Base-by-base conservation (phyloP, 2,329 filamentous ascomycete genomes). In the Apiospora malaysiana region DNA sequence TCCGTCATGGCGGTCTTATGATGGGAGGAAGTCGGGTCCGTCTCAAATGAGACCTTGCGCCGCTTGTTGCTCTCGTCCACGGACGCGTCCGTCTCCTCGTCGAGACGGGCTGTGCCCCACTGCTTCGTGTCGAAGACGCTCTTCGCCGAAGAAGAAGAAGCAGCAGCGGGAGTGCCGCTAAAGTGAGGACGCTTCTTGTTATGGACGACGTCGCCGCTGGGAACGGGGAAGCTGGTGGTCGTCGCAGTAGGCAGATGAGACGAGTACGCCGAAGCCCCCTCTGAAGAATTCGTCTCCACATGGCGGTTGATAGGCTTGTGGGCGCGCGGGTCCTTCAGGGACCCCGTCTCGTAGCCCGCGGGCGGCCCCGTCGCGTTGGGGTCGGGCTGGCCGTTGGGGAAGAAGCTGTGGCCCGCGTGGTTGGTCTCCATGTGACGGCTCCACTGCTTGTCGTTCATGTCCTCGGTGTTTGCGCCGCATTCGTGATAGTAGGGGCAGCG, bases 391-490 rank as follows among this genome's bases (percentile, higher is more conserved):
- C 65, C 65, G 65, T 46, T 67, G n/a, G 65, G 65, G 21, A 18
- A 67, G 42, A 67, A 67, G 25, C 12, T 8, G n/a, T 46, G 23
- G 40, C 8, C 14, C 10, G n/a, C 10, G 56, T 71, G 70, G 43
- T 10, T 25, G 12, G 46, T 16, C 25, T 56, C 23, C 67, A 71
- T 51, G 40, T 71, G 70, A 14, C 23, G 10, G 37, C 16, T 23
- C 37, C 65, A 71, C 32, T 71, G 70, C 6, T 56, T 32, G 14
- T 21, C 14, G 21, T 12, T 66, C 70, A 71, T 71, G 14, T 67
- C 40, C 10, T 2, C 21, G 3, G 45, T 63, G 32, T 45, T n/a
- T 27, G 47, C 68, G n/a, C 70, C 70, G 32, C 70, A 71, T 16
- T 69, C 43, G 18, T 21, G 7, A 45, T 9, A 71, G 14, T 23